A percentile compares a stretch with the other conserved stretches of the same genome.
phyloP scores from a whole-genome alignment of 495 filamentous ascomycete species.

The Neurospora sp. region DNA sequence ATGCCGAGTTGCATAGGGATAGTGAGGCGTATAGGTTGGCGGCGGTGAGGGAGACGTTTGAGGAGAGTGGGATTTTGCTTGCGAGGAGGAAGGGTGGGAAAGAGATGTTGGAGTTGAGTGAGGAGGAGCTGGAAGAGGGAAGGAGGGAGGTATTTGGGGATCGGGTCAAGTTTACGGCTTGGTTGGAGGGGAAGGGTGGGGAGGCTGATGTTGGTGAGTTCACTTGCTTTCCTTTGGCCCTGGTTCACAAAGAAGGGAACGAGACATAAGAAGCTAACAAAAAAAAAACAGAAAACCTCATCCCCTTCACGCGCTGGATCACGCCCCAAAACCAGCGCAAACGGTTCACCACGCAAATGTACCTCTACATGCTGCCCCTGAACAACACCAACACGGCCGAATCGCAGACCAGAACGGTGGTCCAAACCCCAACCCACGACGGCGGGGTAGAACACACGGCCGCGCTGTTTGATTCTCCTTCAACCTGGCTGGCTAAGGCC shows the following conservation, averaged over 20 bases:
- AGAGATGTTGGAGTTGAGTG: conserved; percentile 43
- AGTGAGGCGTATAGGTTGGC: conserved; percentile 58
- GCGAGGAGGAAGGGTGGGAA: conserved; percentile 17
- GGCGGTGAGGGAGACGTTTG: conserved; percentile 85
- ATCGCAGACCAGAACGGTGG: conserved; percentile 19
- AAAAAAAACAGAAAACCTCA: conserved; percentile 48
- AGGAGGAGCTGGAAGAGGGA: conserved; percentile 51
- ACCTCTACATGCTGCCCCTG: conserved; percentile 83
- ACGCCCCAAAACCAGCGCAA: conserved; percentile 62
- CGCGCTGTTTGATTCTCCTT: conserved; percentile 61
- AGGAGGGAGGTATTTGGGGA: conserved; percentile 55
- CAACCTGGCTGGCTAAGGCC: conserved; percentile 57
- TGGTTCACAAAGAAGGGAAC: not conserved
- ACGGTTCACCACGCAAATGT: conserved; percentile 91
- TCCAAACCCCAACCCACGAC: conserved; percentile 62
- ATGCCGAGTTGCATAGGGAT: conserved; percentile 51
- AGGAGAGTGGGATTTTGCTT: conserved; percentile 85
- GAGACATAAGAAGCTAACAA: conserved; percentile 1
- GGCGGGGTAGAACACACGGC: conserved; percentile 79
- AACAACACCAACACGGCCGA: not conserved
- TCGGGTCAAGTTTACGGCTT: conserved; percentile 50
- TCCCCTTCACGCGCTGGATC: conserved; percentile 87
- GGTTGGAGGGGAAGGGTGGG: conserved; percentile 53
- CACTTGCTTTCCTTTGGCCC: not conserved
- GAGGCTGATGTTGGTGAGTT: conserved; percentile 51